Evolutionary conservation across 2,329 filamentous ascomycete genomes (phyloP).

Genomic region (Aulographum hederae): DNA sequence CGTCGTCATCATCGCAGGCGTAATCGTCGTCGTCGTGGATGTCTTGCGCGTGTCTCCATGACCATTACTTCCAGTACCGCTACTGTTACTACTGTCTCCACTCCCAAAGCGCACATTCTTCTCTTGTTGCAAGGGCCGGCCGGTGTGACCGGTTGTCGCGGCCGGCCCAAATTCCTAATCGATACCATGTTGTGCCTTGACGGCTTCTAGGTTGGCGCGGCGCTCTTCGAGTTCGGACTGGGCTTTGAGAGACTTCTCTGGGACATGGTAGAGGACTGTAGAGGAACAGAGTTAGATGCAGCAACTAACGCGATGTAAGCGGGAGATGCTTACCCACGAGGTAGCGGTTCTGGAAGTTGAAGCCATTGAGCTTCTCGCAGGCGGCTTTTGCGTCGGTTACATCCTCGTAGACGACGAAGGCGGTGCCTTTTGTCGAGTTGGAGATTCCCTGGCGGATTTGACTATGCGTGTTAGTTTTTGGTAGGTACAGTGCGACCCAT

Average conservation of each 20-base stretch:
- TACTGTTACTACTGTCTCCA: no score
- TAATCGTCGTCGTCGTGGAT: no score
- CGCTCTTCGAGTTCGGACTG: conserved; percentile 87
- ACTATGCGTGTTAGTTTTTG: conserved; percentile 36
- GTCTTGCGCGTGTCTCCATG: no score
- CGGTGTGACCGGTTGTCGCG: no score
- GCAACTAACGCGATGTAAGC: conserved; percentile 1
- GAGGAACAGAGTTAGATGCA: conserved; percentile 1
- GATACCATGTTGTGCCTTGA: conserved; percentile 96
- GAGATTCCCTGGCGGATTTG: conserved; percentile 98
- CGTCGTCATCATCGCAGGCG: no score
- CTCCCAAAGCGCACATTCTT: no score
- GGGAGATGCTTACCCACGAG: conserved; percentile 60
- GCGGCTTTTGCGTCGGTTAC: conserved; percentile 97
- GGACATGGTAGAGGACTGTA: conserved; percentile 56
- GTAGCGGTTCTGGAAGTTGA: conserved; percentile 99
- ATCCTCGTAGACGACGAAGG: conserved; percentile 98
- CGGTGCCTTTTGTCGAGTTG: conserved; percentile 92
- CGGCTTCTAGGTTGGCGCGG: conserved; percentile 91
- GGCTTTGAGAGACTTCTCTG: conserved; percentile 65
- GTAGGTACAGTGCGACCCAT: conserved; percentile 14
- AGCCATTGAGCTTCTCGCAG: conserved; percentile 98
- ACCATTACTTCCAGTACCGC: no score
- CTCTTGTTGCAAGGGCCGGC: no score
- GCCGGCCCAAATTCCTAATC: conserved; percentile 64